Conservation (phyloP, 1,139 yeast species). For the Kodamaea sp. region DNA sequence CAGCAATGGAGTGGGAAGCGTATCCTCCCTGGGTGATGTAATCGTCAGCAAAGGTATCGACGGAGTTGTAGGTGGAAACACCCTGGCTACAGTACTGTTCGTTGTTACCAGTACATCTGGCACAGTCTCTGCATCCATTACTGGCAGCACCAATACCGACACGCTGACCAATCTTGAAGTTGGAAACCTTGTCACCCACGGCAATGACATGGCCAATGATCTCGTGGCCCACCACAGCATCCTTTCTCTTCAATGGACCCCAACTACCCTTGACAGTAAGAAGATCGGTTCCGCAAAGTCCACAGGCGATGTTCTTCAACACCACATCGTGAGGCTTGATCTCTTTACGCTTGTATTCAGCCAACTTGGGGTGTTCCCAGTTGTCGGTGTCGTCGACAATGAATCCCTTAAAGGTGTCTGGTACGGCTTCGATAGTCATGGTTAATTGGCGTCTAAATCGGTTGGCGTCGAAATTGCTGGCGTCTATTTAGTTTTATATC, state of each 20-base stretch:
- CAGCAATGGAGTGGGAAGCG: slow-evolving; percentile 55
- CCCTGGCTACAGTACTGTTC: slow-evolving; percentile 52
- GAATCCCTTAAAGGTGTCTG: slow-evolving; percentile 45
- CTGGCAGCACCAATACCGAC: slow-evolving; percentile 65
- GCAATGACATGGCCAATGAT: slow-evolving; percentile 55
- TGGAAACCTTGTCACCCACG: slow-evolving; percentile 49
- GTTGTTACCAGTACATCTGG: slow-evolving; percentile 43
- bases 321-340: slow-evolving; percentile 44
- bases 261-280: slow-evolving; percentile 50
- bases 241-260: slow-evolving; percentile 30
- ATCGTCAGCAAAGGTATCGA: slow-evolving; percentile 33
- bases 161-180: slow-evolving; percentile 54
- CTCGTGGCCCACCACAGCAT: slow-evolving; percentile 49
- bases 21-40: slow-evolving; percentile 61
- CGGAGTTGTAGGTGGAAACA: slow-evolving; percentile 47
- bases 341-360: slow-evolving; percentile 40
- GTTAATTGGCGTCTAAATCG: too few species aligned
- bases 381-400: slow-evolving; percentile 39
- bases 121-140: slow-evolving; percentile 50
- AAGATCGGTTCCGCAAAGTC: slow-evolving; percentile 63
- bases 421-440: slow-evolving; percentile 15
- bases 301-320: slow-evolving; percentile 50
- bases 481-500: too few species aligned
- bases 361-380: slow-evolving; percentile 47
- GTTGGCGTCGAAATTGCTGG: too few species aligned